A percentile compares a stretch with the other conserved stretches of the same genome.
phyloP scores from a whole-genome alignment of 768 basidiomycete genomes.

The Boletus pseudo-olivaceus region DNA sequence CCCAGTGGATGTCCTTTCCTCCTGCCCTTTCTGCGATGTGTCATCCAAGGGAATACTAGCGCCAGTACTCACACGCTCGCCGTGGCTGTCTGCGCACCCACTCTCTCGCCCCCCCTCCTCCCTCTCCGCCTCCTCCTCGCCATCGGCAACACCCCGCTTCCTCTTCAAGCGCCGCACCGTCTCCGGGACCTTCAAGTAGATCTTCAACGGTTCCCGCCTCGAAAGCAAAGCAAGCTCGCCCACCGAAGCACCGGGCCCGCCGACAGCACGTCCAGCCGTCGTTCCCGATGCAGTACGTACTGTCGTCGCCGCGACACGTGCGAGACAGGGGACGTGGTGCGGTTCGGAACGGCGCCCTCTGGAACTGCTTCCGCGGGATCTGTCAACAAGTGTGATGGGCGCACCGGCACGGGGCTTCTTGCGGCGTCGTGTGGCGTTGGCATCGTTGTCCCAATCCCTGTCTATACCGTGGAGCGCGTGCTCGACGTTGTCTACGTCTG shows the following conservation, averaged over 20 bases:
- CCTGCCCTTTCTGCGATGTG: not conserved
- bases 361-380: not conserved
- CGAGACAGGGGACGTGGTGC: not conserved
- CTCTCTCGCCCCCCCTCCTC: not conserved
- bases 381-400: not conserved
- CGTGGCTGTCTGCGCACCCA: not conserved
- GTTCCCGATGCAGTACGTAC: not conserved
- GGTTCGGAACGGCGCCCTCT: not conserved
- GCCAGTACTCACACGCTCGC: too few relatives aligned
- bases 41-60: not conserved
- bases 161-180: constrained; percentile 12
- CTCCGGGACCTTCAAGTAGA: constrained; percentile 6
- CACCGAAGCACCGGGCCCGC: constrained; percentile 22
- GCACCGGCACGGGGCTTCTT: not conserved
- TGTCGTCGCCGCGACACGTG: too few relatives aligned
- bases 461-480: too few relatives aligned
- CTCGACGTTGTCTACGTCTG: not conserved
- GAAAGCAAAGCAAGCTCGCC: constrained; percentile 16
- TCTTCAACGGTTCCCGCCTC: constrained; percentile 10
- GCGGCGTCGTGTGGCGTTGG: not conserved
- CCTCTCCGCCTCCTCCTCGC: not conserved
- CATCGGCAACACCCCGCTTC: constrained; percentile 3
- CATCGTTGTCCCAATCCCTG: too few relatives aligned
- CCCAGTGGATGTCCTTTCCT: not conserved
- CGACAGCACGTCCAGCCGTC: not conserved